Evolutionary conservation across 2,329 filamentous ascomycete genomes (phyloP), one percentile per base, ranked within the genome.

Genomic region (Trichoderma sp.): DNA sequence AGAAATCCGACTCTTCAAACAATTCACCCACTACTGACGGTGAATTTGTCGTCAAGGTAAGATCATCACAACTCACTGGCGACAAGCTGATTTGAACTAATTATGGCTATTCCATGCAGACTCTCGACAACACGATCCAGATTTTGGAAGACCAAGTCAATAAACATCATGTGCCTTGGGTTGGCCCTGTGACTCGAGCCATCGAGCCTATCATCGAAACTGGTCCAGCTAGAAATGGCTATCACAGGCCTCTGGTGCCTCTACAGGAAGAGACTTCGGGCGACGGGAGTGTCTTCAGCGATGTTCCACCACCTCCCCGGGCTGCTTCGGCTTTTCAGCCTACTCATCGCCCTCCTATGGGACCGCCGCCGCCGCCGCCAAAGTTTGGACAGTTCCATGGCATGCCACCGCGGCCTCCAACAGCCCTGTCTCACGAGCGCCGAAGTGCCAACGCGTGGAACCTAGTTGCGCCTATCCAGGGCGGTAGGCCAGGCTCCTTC

Each of bases 131-230:
- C 9, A 79, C 76, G 1, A 79, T 81, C 71, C 75, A 78, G 58
- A 76, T 81, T 32, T 76, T 83, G 6, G 79, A 82, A 73, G 79
- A 79, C 30, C 80, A 83, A 68, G 76, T 81, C 73, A 82, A 80
- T 72, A 79, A 78, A 57, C 77, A 80, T 5, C 80, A 78, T 61
- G 77, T 79, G 6, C 77, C 82, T 61, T 82, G 80, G 81, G 73
- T 80, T 72, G 79, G 79, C 75, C 81, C 76, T 1, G 75, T 81
- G 34, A 76, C 77, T 8, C 78, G 77, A 8, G 79, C 78, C 53
- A 79, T 82, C 21, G 79, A 81, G 71, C 80, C 76, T 6, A 75
- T 80, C 28, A 73, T 78, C 1, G 77, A 77, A 6, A 15, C 28
- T 15, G 77, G 77, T n/a, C 70, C 76, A 6, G 76, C 78, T 65